Evolutionary conservation across 2,329 filamentous ascomycete genomes (phyloP).

Genomic region (Cercospora sp.): DNA sequence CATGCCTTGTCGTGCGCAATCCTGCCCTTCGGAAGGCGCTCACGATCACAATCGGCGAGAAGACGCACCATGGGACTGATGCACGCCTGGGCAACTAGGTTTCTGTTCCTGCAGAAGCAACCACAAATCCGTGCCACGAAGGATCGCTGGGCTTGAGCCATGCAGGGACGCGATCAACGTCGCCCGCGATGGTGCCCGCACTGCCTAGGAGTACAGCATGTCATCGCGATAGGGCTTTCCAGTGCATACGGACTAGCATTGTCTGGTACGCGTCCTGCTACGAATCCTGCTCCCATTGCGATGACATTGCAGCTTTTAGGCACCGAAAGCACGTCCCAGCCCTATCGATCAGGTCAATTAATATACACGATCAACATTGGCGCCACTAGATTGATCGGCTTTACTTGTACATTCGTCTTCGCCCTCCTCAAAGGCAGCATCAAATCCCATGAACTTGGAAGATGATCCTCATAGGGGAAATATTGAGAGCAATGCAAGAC

Average conservation of each 20-base stretch:
- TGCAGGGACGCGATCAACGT: background rate
- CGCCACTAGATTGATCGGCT: background rate
- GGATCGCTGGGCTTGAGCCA: background rate
- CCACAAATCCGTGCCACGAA: background rate
- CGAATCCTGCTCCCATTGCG: background rate
- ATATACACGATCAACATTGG: background rate
- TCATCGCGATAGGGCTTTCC: background rate
- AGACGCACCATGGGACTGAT: background rate
- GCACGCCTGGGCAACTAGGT: constrained; percentile 1
- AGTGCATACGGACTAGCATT: background rate
- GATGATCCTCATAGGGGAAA: background rate
- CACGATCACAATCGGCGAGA: background rate
- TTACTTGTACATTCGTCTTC: background rate
- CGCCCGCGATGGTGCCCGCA: background rate
- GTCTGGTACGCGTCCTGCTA: background rate
- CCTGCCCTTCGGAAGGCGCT: background rate
- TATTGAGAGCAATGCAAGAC: background rate
- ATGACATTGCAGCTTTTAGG: background rate
- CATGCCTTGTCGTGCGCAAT: background rate
- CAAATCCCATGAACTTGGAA: background rate
- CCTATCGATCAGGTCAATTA: background rate
- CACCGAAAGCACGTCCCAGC: background rate
- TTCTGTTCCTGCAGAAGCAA: constrained; percentile 6
- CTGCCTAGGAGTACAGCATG: background rate
- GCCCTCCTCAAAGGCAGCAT: background rate